These are phyloP conservation scores for Diplosphaera chodatii DNA, from an alignment of 139 green algal species.

Conservation along the genomic window DNA sequence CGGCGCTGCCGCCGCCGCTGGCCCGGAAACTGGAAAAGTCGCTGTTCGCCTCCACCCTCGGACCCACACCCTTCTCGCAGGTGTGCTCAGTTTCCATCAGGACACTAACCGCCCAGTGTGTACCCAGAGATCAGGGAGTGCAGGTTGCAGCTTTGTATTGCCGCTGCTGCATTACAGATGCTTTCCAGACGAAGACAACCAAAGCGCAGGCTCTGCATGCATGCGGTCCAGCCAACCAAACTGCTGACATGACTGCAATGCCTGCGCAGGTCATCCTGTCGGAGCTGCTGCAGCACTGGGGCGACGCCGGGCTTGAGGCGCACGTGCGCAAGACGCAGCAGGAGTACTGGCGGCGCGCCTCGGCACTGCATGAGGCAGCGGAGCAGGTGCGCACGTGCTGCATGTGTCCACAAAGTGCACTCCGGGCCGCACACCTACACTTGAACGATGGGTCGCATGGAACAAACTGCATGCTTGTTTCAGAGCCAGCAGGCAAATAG, in stretches of 20 bases:
- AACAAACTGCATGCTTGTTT: too few relatives aligned
- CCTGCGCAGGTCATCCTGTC: constrained; percentile 15
- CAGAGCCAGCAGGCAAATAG: too few relatives aligned
- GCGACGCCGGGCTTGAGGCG: constrained; percentile 4
- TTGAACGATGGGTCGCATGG: too few relatives aligned
- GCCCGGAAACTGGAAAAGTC: constrained; percentile 1
- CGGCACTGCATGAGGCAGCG: constrained; percentile 5
- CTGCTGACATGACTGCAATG: too few relatives aligned
- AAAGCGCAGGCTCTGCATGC: background rate
- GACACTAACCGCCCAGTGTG: too few relatives aligned
- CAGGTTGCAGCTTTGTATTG: too few relatives aligned
- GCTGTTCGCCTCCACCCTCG: constrained; percentile 4
- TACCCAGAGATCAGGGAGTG: too few relatives aligned
- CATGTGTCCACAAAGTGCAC: too few relatives aligned
- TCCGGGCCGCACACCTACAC: too few relatives aligned
- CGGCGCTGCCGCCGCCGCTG: constrained; percentile 2
- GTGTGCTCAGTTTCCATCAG: background rate
- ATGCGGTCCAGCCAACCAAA: too few relatives aligned
- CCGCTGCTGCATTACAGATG: too few relatives aligned
- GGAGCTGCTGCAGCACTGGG: constrained; percentile 19
- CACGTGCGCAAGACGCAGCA: constrained; percentile 9
- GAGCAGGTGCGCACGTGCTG: constrained; percentile 2
- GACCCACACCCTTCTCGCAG: constrained; percentile 6
- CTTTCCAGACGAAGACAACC: background rate
- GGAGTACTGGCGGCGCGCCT: constrained; percentile 7